Percentiles rank a stretch among this genome's conserved stretches.
These are phyloP conservation scores for Metschnikowia aberdeeniae DNA, from an alignment of 805 yeast species.

Conservation along the genomic window DNA sequence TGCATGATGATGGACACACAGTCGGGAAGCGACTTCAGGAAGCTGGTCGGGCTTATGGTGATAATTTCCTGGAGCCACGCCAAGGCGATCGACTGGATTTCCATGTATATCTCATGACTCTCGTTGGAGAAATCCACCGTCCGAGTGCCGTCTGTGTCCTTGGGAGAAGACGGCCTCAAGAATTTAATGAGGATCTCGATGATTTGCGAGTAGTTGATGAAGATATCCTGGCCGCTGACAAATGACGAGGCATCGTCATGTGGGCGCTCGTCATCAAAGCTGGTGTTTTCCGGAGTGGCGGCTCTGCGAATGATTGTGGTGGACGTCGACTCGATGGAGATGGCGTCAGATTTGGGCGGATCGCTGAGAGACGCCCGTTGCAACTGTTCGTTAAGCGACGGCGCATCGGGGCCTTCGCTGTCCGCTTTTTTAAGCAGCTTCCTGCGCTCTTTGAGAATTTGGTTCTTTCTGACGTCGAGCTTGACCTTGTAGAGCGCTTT, in stretches of 20 bases:
- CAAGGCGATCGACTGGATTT: conserved; percentile 74
- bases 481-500: conserved; percentile 70
- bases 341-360: conserved; percentile 3
- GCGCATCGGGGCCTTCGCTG: background rate
- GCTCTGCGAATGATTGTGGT: conserved; percentile 22
- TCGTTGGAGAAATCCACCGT: conserved; percentile 27
- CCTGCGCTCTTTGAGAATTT: conserved; percentile 17
- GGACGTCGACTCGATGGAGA: conserved; percentile 25
- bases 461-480: conserved; percentile 38
- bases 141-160: conserved; percentile 6
- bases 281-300: conserved; percentile 3
- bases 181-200: conserved; percentile 80
- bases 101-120: conserved; percentile 38
- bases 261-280: background rate
- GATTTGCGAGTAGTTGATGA: conserved; percentile 73
- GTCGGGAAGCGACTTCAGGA: conserved; percentile 70
- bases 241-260: conserved; percentile 26
- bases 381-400: background rate
- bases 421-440: background rate
- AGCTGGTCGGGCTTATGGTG: conserved; percentile 69
- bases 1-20: conserved; percentile 62
- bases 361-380: background rate
- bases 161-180: conserved; percentile 39
- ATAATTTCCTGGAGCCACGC: conserved; percentile 79
- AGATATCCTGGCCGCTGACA: conserved; percentile 64